Evolutionary conservation across 371 early-diverging fungal species (phyloP).

Genomic region (Syncephalastrum racemosum): DNA sequence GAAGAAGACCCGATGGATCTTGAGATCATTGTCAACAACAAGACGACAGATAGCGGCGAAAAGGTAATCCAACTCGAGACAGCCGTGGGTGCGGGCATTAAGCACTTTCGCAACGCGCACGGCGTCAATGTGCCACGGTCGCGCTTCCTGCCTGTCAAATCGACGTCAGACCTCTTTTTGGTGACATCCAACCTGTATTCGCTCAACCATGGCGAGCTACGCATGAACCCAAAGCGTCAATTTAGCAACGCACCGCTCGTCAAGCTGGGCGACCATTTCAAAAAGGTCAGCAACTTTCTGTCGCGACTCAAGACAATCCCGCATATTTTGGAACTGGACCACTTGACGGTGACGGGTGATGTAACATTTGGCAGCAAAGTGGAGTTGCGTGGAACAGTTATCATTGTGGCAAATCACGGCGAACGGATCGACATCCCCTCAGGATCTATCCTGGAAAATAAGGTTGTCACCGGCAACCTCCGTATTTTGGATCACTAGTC

Average conservation of each 20-base stretch:
- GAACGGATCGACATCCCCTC: constrained; percentile 97
- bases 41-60: constrained; percentile 84
- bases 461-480: constrained; percentile 97
- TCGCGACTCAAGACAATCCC: constrained; percentile 90
- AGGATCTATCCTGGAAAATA: constrained; percentile 96
- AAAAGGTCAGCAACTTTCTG: constrained; percentile 77
- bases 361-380: constrained; percentile 98
- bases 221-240: constrained; percentile 89
- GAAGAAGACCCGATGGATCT: constrained; percentile 80
- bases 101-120: constrained; percentile 94
- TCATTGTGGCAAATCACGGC: constrained; percentile 98
- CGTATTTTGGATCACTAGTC: constrained; percentile 80
- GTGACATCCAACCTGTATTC: constrained; percentile 95
- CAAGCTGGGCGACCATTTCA: constrained; percentile 98
- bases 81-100: constrained; percentile 99
- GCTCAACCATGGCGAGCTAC: constrained; percentile 90
- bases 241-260: constrained; percentile 92
- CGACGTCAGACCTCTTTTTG: constrained; percentile 97
- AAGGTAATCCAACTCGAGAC: constrained; percentile 99
- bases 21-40: constrained; percentile 98
- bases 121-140: constrained; percentile 98
- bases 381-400: constrained; percentile 94
- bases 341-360: constrained; percentile 98
- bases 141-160: constrained; percentile 99
- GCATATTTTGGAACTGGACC: constrained; percentile 98